A percentile compares a stretch with the other conserved stretches of the same genome.
phyloP scores from a whole-genome alignment of 305 asterid genomes.

The Solanum chacoense region DNA sequence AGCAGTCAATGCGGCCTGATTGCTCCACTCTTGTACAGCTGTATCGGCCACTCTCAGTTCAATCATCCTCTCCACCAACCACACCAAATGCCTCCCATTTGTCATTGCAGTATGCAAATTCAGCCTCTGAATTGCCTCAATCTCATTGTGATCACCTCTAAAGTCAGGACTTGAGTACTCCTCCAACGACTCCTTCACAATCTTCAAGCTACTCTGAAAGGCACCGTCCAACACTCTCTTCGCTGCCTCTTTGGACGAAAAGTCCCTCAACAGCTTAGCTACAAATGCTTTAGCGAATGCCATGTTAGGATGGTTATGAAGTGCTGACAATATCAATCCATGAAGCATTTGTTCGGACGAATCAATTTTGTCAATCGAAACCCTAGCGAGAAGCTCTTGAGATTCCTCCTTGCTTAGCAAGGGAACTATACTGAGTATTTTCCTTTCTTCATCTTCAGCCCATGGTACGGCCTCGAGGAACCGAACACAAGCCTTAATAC shows the following conservation, averaged over 20 bases:
- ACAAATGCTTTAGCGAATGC: constrained; percentile 79
- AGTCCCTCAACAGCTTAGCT: constrained; percentile 76
- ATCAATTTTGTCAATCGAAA: constrained; percentile 35
- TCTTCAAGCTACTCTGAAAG: constrained; percentile 50
- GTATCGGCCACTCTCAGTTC: constrained; percentile 80
- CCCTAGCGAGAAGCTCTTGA: constrained; percentile 58
- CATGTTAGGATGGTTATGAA: constrained; percentile 57
- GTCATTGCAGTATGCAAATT: constrained; percentile 77
- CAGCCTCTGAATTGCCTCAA: constrained; percentile 86
- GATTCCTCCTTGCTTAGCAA: constrained; percentile 49
- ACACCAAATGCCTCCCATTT: constrained; percentile 63
- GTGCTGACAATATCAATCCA: constrained; percentile 57
- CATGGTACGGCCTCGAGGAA: constrained; percentile 93
- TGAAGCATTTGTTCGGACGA: constrained; percentile 77
- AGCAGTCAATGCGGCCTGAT: constrained; percentile 55
- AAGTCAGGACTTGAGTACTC: constrained; percentile 81
- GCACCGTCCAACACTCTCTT: constrained; percentile 62
- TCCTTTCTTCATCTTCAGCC: constrained; percentile 81
- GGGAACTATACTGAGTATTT: constrained; percentile 48
- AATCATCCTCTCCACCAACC: constrained; percentile 96
- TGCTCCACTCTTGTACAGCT: constrained; percentile 81
- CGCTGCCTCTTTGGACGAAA: constrained; percentile 55
- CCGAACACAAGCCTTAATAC: constrained; percentile 57
- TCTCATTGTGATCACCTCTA: constrained; percentile 74
- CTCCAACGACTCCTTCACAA: constrained; percentile 73